Conservation (phyloP, 2,329 filamentous ascomycete species). For the Aspergillus niger region DNA sequence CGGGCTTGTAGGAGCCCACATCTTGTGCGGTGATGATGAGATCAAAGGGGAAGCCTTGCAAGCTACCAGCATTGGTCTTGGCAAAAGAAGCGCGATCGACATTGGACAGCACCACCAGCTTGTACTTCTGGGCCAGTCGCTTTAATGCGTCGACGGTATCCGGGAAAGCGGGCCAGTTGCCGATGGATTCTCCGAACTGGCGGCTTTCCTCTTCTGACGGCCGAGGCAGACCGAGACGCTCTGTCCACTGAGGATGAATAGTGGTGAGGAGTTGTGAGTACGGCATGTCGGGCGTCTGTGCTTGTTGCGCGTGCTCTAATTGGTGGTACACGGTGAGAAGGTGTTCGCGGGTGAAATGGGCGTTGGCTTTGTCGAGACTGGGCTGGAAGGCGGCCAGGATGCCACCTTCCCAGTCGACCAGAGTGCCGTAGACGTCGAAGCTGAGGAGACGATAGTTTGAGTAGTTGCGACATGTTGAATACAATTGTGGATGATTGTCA, state of each 20-base stretch:
- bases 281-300: slow-evolving; percentile 55
- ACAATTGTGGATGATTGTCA: neutral
- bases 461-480: slow-evolving; percentile 27
- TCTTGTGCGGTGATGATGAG: slow-evolving; percentile 69
- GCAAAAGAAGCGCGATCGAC: slow-evolving; percentile 57
- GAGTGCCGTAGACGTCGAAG: slow-evolving; percentile 79
- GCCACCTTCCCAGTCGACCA: slow-evolving; percentile 76
- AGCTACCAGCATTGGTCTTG: slow-evolving; percentile 49
- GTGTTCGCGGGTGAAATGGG: slow-evolving; percentile 36
- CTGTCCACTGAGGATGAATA: slow-evolving; percentile 32
- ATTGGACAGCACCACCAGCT: slow-evolving; percentile 60
- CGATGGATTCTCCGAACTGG: slow-evolving; percentile 53
- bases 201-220: slow-evolving; percentile 40
- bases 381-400: slow-evolving; percentile 56
- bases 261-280: slow-evolving; percentile 63
- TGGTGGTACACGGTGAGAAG: slow-evolving; percentile 29
- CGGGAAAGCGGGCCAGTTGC: slow-evolving; percentile 57
- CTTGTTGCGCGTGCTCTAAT: slow-evolving; percentile 53
- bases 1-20: slow-evolving; percentile 72
- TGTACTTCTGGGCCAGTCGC: slow-evolving; percentile 52
- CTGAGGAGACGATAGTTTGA: slow-evolving; percentile 57
- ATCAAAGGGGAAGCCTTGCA: slow-evolving; percentile 60
- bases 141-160: slow-evolving; percentile 59
- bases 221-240: slow-evolving; percentile 27
- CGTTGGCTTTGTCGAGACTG: slow-evolving; percentile 42